Conservation (phyloP, 257 asterid genomes). For the Solanum tarapatanum region DNA sequence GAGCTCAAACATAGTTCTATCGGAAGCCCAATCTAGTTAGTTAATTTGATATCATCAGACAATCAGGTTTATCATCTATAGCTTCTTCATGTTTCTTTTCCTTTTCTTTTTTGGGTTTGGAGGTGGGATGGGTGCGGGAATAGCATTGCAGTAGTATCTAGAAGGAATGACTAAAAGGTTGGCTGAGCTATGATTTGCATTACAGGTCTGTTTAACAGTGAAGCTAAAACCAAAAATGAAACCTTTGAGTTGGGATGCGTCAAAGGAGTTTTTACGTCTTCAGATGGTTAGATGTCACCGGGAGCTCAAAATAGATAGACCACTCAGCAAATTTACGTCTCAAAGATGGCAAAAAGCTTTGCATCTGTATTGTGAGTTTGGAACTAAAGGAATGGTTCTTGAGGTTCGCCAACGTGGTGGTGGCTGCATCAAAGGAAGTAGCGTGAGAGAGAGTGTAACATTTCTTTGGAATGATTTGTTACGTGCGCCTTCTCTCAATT, state of each 20-base stretch:
- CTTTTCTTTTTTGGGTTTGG: background rate
- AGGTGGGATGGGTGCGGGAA: background rate
- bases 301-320: conserved; percentile 62
- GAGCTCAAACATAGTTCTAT: background rate
- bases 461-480: conserved; percentile 76
- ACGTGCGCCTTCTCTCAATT: conserved; percentile 63
- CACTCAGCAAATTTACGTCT: conserved; percentile 27
- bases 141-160: background rate
- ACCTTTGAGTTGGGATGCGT: conserved; percentile 14
- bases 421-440: conserved; percentile 48
- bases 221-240: conserved; percentile 19
- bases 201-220: conserved; percentile 56
- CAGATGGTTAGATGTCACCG: conserved; percentile 54
- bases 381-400: conserved; percentile 60
- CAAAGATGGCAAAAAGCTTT: conserved; percentile 55
- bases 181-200: background rate
- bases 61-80: background rate
- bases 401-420: conserved; percentile 62
- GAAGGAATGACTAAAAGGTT: background rate
- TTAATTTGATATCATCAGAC: background rate
- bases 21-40: background rate
- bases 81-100: background rate
- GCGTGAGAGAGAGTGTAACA: conserved; percentile 21
- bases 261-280: conserved; percentile 56
- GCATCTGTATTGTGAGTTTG: conserved; percentile 81